Percentiles rank a stretch among this genome's conserved stretches.
phyloP scores from a whole-genome alignment of 2,329 filamentous ascomycete species.

The Bipolaris sorokiniana region DNA sequence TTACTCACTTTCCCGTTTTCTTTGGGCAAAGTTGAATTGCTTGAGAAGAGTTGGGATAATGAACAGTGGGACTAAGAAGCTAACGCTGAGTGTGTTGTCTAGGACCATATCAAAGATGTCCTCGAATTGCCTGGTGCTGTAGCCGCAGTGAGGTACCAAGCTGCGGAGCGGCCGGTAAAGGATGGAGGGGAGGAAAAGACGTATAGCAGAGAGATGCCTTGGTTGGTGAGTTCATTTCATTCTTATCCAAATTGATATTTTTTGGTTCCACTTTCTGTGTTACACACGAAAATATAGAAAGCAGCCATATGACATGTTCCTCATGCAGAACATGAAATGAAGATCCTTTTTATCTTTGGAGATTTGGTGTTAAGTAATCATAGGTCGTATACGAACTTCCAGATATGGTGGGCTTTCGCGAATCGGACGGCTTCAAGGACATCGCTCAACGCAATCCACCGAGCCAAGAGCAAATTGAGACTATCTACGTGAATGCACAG shows the following conservation, averaged over 20 bases:
- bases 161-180: conserved; percentile 17
- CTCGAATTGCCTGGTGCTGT: conserved; percentile 31
- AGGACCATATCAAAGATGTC: conserved; percentile 30
- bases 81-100: neutral
- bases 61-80: neutral
- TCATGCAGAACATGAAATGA: no score
- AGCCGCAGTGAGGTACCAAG: conserved; percentile 34
- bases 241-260: neutral
- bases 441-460: conserved; percentile 34
- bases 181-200: neutral
- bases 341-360: no score
- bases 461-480: conserved; percentile 22
- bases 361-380: no score
- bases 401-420: conserved; percentile 29
- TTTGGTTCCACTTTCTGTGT: neutral
- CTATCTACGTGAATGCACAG: conserved; percentile 32
- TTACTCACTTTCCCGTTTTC: neutral
- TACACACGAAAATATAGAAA: no score
- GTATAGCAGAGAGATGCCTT: conserved; percentile 22
- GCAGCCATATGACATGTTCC: no score
- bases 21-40: no score
- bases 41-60: no score
- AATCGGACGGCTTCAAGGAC: conserved; percentile 28
- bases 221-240: conserved; percentile 16
- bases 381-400: conserved; percentile 37